Conservation (phyloP, 208 protist genomes). For the Porcisia deanei region DNA sequence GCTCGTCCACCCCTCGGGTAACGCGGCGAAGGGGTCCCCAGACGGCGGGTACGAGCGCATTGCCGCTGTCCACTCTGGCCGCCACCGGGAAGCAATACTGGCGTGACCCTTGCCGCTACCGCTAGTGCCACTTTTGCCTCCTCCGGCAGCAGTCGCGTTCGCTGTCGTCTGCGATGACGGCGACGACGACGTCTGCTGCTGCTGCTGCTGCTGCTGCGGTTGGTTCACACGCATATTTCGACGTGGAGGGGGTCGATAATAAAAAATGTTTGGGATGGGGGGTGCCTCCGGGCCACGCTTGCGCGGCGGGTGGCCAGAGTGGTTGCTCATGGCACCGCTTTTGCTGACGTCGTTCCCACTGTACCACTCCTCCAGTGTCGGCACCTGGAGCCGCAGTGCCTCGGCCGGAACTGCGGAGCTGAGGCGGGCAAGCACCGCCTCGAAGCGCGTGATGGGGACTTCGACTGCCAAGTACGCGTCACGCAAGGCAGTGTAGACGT, state of each 20-base stretch:
- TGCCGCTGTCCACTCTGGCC: slow-evolving; percentile 50
- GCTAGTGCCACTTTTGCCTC: no score
- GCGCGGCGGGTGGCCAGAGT: slow-evolving; percentile 12
- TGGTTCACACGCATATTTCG: slow-evolving; percentile 11
- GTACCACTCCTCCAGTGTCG: slow-evolving; percentile 27
- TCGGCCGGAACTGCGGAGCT: slow-evolving; percentile 10
- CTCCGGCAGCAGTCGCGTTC: slow-evolving; percentile 1
- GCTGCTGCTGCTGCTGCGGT: neutral
- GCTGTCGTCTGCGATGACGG: neutral
- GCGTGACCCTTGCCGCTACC: neutral
- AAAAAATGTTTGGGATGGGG: slow-evolving; percentile 21
- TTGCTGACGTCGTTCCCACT: neutral
- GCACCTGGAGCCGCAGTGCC: slow-evolving; percentile 2
- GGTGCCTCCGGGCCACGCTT: slow-evolving; percentile 15
- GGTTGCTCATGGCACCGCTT: neutral
- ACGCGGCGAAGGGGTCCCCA: slow-evolving; percentile 55
- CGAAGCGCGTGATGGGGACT: slow-evolving; percentile 20
- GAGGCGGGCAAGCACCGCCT: slow-evolving; percentile 16
- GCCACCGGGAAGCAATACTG: slow-evolving; percentile 42
- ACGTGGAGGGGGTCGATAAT: slow-evolving; percentile 26
- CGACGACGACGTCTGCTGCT: neutral
- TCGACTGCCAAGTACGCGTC: slow-evolving; percentile 43
- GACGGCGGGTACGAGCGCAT: slow-evolving; percentile 61
- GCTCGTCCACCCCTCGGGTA: slow-evolving; percentile 67
- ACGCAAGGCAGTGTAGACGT: slow-evolving; percentile 45